phyloP scores from a whole-genome alignment of 805 yeast species.

The Metschnikowia hibisci region DNA sequence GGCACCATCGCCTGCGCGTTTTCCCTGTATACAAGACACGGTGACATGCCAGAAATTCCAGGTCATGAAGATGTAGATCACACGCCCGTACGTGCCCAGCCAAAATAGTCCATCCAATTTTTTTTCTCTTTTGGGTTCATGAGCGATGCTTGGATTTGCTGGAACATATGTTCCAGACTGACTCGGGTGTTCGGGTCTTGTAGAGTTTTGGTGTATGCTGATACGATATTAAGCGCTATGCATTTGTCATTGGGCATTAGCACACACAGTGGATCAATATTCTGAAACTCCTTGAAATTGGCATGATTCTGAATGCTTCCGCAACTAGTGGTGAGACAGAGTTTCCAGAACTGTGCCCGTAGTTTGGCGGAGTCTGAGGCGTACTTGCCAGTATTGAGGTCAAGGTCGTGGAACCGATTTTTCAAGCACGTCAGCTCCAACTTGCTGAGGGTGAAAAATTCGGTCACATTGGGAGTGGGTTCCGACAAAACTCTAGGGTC shows the following conservation, averaged over 20 bases:
- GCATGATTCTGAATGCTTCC: background rate
- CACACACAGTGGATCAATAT: background rate
- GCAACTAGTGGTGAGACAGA: slow-evolving; percentile 24
- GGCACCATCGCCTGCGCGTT: too few relatives aligned
- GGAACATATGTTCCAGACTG: slow-evolving; percentile 8
- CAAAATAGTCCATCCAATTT: slow-evolving; percentile 14
- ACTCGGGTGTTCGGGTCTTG: background rate
- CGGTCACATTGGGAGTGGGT: slow-evolving; percentile 4
- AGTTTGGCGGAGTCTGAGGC: slow-evolving; percentile 25
- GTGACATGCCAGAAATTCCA: too few relatives aligned
- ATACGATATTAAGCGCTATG: slow-evolving; percentile 12
- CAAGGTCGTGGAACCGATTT: slow-evolving; percentile 20
- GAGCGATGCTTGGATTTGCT: slow-evolving; percentile 9
- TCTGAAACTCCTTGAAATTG: background rate
- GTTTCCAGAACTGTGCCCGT: slow-evolving; percentile 29
- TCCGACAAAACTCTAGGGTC: slow-evolving; percentile 3
- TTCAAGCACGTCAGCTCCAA: slow-evolving; percentile 26
- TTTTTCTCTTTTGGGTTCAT: slow-evolving; percentile 10
- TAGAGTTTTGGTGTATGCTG: slow-evolving; percentile 1
- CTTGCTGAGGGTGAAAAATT: slow-evolving; percentile 16
- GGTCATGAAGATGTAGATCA: too few relatives aligned
- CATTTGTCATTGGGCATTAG: slow-evolving; percentile 15
- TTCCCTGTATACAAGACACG: too few relatives aligned
- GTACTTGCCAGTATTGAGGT: slow-evolving; percentile 16
- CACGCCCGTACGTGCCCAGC: slow-evolving; percentile 9